Evolutionary conservation across 305 asterid species (phyloP).

Genomic region (Andrographis paniculata): DNA sequence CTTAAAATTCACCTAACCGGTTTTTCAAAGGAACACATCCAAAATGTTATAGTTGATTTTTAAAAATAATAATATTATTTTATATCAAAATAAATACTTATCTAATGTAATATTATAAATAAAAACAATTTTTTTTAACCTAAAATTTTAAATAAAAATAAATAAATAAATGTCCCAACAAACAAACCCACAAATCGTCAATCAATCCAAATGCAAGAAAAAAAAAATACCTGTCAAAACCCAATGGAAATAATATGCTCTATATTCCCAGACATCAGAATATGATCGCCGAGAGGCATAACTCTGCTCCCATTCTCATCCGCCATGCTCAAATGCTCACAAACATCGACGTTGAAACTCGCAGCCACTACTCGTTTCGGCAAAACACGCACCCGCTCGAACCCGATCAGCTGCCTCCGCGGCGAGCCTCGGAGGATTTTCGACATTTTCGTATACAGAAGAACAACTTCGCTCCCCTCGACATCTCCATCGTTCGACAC

Average conservation of each 20-base stretch:
- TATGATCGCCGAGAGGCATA: conserved; percentile 64
- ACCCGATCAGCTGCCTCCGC: conserved; percentile 26
- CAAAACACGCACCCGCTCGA: not conserved
- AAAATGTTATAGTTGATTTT: no score
- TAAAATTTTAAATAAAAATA: no score
- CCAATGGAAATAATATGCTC: conserved; percentile 50
- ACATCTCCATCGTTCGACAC: conserved; percentile 56
- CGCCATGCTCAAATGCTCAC: conserved; percentile 73
- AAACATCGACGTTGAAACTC: conserved; percentile 59
- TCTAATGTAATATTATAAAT: no score
- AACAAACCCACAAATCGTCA: no score
- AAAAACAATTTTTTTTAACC: no score
- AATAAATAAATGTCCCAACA: no score
- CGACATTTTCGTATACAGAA: conserved; percentile 44
- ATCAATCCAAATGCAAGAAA: conserved; percentile 13
- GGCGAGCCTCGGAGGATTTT: conserved; percentile 40
- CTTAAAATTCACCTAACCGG: no score
- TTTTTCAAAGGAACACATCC: no score
- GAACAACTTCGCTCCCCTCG: conserved; percentile 57
- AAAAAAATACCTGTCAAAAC: conserved; percentile 13
- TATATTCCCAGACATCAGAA: conserved; percentile 34
- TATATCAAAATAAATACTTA: no score
- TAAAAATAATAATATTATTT: no score
- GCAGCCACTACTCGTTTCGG: conserved; percentile 19
- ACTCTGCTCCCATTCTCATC: conserved; percentile 53